Conservation (phyloP, 192 early-diverging fungal species). For the Phlyctochytrium bullatum region DNA sequence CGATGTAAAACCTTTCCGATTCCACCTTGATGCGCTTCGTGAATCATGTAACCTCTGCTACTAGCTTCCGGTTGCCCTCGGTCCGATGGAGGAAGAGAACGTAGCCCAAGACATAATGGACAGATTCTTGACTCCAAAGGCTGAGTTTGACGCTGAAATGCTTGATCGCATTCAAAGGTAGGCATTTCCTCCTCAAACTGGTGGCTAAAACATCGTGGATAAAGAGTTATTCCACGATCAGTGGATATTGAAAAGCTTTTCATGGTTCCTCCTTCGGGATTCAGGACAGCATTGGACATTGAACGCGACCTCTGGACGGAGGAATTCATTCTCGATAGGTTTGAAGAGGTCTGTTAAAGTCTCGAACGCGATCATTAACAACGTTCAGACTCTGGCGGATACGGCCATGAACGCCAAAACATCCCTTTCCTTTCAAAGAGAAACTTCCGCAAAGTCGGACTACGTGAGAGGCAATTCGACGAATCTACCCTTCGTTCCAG, state of each 20-base stretch:
- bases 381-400: slow-evolving; percentile 4
- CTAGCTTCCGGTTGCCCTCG: slow-evolving; percentile 33
- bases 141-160: slow-evolving; percentile 7
- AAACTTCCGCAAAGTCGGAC: slow-evolving; percentile 50
- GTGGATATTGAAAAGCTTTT: background rate
- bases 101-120: slow-evolving; percentile 20
- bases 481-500: slow-evolving; percentile 76
- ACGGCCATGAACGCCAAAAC: slow-evolving; percentile 46
- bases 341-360: slow-evolving; percentile 17
- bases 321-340: slow-evolving; percentile 30
- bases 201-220: background rate
- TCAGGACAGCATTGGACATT: slow-evolving; percentile 48
- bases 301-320: slow-evolving; percentile 54
- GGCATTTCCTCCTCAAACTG: background rate
- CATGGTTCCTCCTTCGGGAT: slow-evolving; percentile 29
- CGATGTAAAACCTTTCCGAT: background rate
- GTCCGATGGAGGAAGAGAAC: slow-evolving; percentile 22
- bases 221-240: background rate
- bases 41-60: background rate
- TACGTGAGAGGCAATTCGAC: slow-evolving; percentile 71
- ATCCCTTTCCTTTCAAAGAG: slow-evolving; percentile 70
- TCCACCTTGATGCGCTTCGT: too few relatives aligned
- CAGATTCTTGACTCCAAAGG: slow-evolving; percentile 22
- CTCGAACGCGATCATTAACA: too few relatives aligned
- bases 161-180: slow-evolving; percentile 33